A percentile compares a stretch with the other conserved stretches of the same genome.
These are phyloP conservation scores for Phlegmacium glaucopus DNA, from an alignment of 768 basidiomycete species.

Conservation along the genomic window DNA sequence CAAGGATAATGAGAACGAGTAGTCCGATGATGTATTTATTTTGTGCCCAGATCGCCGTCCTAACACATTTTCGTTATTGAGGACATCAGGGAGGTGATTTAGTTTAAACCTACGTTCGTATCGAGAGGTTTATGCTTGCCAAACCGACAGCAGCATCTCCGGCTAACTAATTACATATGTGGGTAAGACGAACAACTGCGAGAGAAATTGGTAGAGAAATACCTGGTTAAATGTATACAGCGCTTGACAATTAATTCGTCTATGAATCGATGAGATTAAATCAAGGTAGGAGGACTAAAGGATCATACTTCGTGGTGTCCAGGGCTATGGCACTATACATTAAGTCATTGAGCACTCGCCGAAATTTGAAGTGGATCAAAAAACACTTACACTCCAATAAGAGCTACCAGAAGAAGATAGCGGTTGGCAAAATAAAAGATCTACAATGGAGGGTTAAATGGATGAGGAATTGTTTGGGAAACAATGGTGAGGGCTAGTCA, in stretches of 20 bases:
- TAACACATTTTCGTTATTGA: slow-evolving; percentile 1
- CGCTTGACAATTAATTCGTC: slow-evolving; percentile 56
- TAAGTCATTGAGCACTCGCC: slow-evolving; percentile 8
- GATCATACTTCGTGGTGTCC: slow-evolving; percentile 35
- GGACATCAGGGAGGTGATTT: not conserved
- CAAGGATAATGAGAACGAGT: slow-evolving; percentile 55
- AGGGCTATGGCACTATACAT: slow-evolving; percentile 44
- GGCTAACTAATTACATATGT: slow-evolving; percentile 10
- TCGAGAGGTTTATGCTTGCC: slow-evolving; percentile 58
- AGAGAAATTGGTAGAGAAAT: not conserved
- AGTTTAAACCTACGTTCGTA: slow-evolving; percentile 45
- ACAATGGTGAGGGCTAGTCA: slow-evolving; percentile 27
- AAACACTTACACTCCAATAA: slow-evolving; percentile 62
- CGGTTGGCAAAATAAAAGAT: slow-evolving; percentile 67
- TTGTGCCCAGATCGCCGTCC: slow-evolving; percentile 65
- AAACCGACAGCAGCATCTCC: slow-evolving; percentile 50
- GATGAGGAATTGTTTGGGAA: not conserved
- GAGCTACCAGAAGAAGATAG: slow-evolving; percentile 59
- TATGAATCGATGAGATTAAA: slow-evolving; percentile 12
- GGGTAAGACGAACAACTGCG: not conserved
- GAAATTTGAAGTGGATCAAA: slow-evolving; percentile 2
- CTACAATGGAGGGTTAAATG: slow-evolving; percentile 26
- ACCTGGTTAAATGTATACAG: slow-evolving; percentile 65
- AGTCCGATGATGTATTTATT: slow-evolving; percentile 47
- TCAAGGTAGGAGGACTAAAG: not conserved